Evolutionary conservation across 805 yeast species (phyloP), one percentile per base, ranked within the genome.

Genomic region (Metschnikowia borealis): DNA sequence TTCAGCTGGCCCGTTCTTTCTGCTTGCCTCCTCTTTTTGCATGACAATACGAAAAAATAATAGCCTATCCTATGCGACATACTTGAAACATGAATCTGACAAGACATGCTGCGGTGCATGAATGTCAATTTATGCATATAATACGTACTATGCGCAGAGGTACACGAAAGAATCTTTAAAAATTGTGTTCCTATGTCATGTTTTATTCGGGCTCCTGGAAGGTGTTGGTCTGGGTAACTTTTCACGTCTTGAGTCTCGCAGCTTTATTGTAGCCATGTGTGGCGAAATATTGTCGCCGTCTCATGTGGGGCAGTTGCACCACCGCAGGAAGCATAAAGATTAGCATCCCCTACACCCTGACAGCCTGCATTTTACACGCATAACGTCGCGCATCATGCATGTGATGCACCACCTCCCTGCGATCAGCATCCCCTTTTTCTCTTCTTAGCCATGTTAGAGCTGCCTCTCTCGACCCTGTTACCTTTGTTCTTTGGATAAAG

Each of bases 381-480:
- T 42, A 42, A 42, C 45, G 45, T 23, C 45, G 45, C 38, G 45
- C 45, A 42, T 42, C 13, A 42, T 34, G 45, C 45, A 42, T 42
- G 38, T 42, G 31, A 33, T 42, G 38, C 45, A 42, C 45, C 45
- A 42, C 45, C 38, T 42, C 45, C 43, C 45, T 42, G 45, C 45
- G 38, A 42, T 42, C 15, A 42, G 33, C 45, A 42, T 32, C 45
- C 45, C 45, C 38, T 42, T 42, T 42, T 32, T 42, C 33, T 33
- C 33, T 42, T 33, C 20, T 21, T 6, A 18, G 29, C 38, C 21
- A 20, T 32, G 18, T 14, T 26, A 23, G 29, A 26, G 26, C 43
- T 38, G 26, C 41, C 41, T 23, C 21, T 39, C 21, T 29, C 33
- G 43, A 39, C 23, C 43, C 26, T 29, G 34, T 29, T 23, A 29